A percentile compares a stretch with the other conserved stretches of the same genome.
phyloP scores from a whole-genome alignment of 169 alveolate species.

The Plasmodium reichenowi region DNA sequence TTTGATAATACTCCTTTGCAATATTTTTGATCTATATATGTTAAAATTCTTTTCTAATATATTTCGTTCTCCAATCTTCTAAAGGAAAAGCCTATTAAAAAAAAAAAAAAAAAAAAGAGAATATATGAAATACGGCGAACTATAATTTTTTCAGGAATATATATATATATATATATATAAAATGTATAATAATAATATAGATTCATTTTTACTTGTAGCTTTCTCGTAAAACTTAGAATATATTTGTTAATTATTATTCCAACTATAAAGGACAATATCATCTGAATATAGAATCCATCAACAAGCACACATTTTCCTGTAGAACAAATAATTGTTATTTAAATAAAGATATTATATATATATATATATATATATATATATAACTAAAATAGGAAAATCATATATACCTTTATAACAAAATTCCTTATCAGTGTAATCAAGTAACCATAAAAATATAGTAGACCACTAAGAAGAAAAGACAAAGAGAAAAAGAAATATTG shows the following conservation, averaged over 20 bases:
- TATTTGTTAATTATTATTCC: slow-evolving; percentile 71
- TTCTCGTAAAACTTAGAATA: slow-evolving; percentile 66
- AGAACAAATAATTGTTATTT: background rate
- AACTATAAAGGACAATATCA: slow-evolving; percentile 65
- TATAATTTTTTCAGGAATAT: background rate
- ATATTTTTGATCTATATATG: too few relatives aligned
- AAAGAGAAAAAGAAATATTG: background rate
- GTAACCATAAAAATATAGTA: slow-evolving; percentile 77
- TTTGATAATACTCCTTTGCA: too few relatives aligned
- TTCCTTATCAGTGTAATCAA: slow-evolving; percentile 79
- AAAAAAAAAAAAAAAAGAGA: slow-evolving; percentile 7
- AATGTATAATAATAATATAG: too few relatives aligned
- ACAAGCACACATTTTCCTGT: slow-evolving; percentile 60
- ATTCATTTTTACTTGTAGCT: slow-evolving; percentile 57
- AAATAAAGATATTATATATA: background rate
- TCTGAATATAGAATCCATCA: slow-evolving; percentile 80
- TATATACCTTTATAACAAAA: slow-evolving; percentile 62
- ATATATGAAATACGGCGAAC: background rate
- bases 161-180: background rate
- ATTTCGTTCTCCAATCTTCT: slow-evolving; percentile 70
- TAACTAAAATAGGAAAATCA: background rate
- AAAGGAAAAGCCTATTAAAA: slow-evolving; percentile 38
- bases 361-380: background rate
- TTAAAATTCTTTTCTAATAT: slow-evolving; percentile 1
- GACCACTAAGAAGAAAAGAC: slow-evolving; percentile 58